Conservation (phyloP, 441 rosid genomes). For the Euphorbia celastroides region DNA sequence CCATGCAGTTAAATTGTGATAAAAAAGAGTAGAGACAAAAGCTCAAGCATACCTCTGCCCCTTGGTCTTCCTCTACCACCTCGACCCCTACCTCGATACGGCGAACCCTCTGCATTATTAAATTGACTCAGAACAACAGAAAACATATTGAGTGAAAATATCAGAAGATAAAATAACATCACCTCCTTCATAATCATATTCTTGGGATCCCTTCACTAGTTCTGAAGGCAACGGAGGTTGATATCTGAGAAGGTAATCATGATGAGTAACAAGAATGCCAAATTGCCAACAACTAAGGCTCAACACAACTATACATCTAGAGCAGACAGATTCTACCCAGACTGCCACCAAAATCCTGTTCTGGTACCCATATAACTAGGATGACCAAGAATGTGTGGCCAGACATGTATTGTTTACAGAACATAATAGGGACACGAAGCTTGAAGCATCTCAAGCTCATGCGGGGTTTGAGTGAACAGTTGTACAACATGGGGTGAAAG, state of each 20-base stretch:
- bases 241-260: conserved; percentile 41
- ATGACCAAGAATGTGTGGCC: not conserved
- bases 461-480: too few relatives aligned
- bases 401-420: not conserved
- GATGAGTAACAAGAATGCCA: not conserved
- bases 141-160: not conserved
- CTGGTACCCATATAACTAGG: not conserved
- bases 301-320: not conserved
- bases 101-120: conserved; percentile 63
- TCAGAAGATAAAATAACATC: conserved; percentile 5
- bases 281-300: not conserved
- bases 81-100: conserved; percentile 68
- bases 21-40: not conserved
- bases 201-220: conserved; percentile 58
- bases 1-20: not conserved
- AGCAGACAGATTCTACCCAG: not conserved
- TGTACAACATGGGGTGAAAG: too few relatives aligned
- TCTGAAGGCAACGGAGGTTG: conserved; percentile 83
- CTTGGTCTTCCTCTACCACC: conserved; percentile 66
- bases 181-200: conserved; percentile 82
- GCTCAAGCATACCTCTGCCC: conserved; percentile 55
- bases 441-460: too few relatives aligned
- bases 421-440: too few relatives aligned
- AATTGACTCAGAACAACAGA: conserved; percentile 8
- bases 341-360: not conserved